Percentiles rank a stretch among this genome's conserved stretches.
Conservation (phyloP, 495 filamentous ascomycete species). For the Daldinia bambusicola region DNA sequence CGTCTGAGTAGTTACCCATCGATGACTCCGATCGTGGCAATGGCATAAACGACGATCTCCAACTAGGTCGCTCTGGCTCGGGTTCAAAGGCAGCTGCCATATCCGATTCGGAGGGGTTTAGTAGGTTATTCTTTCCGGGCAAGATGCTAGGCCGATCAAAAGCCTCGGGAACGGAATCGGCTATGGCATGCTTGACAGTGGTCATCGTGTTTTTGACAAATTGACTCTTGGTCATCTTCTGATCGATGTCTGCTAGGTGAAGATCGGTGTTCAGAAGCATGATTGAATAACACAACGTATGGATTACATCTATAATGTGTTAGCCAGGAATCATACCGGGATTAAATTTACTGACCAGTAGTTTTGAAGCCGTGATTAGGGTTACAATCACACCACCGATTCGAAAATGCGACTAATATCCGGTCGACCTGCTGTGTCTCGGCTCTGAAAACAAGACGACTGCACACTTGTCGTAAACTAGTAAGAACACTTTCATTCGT, state of each 20-base stretch:
- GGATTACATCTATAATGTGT: constrained; percentile 78
- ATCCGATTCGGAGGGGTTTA: constrained; percentile 46
- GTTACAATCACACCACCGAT: constrained; percentile 94
- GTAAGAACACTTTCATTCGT: constrained; percentile 81
- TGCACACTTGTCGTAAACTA: constrained; percentile 82
- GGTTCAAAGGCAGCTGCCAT: constrained; percentile 52
- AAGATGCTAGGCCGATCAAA: constrained; percentile 66
- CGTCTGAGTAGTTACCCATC: constrained; percentile 50
- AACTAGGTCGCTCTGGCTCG: constrained; percentile 57
- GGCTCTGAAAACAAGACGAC: constrained; percentile 82
- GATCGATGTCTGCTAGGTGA: constrained; percentile 91
- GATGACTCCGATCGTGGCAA: constrained; percentile 57
- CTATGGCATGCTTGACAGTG: constrained; percentile 79
- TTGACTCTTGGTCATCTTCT: constrained; percentile 93
- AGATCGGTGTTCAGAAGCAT: constrained; percentile 96
- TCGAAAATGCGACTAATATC: constrained; percentile 87
- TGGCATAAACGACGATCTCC: constrained; percentile 60
- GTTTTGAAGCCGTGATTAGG: constrained; percentile 93
- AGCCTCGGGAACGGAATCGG: constrained; percentile 73
- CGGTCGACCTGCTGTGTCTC: constrained; percentile 98
- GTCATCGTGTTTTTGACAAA: constrained; percentile 98
- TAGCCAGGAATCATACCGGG: constrained; percentile 13
- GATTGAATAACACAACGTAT: constrained; percentile 96
- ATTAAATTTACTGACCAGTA: constrained; percentile 65
- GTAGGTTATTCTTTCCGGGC: constrained; percentile 49